Evolutionary conservation across 331 rosid genomes (phyloP), one percentile per base, ranked within the genome.

Genomic region (Rhamnella rubrinervis): DNA sequence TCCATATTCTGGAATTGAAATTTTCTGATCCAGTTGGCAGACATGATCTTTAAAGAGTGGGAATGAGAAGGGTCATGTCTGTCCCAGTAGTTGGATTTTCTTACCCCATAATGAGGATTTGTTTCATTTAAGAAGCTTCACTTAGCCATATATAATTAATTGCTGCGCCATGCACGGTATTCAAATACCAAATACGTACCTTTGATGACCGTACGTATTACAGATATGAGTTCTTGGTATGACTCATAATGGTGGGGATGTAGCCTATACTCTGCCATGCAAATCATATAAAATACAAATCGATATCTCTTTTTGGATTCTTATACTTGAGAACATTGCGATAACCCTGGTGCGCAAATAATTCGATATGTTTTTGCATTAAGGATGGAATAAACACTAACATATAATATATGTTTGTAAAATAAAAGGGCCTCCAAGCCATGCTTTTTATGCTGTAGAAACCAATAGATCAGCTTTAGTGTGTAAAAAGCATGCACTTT

Each of bases 21-120:
- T 31, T 31, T 31, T 31, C 35, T 31, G 5, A 3, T 31, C 68
- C 76, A 73, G 84, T 76, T 79, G 85, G 81, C 53, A 74, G 68
- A 69, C 83, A 85, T 71, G 26, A 70, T 46, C 35, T 31, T 31
- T 31, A 44, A 71, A 50, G 51, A 75, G 76, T 71, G 81, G 70
- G 70, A 63, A 38, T 71, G 49, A 9, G 41, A 72, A 74, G 60
- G 70, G 55, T 71, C 41, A 61, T 44, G 59, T 55, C 59, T 44
- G 56, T 55, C 59, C n/a, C 18, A 11, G 55, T 72, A 59, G 39
- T 63, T 80, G 73, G 78, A 80, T 77, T 77, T 82, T 41, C 75
- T 72, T 39, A 65, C 47, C 66, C 67, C 80, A 75, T 85, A 70
- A 41, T 47, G n/a, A 58, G 82, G 77, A 82, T 79, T 77, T 77